Evolutionary conservation across 140 eudicot species (phyloP).

Genomic region (Stevia rebaudiana): DNA sequence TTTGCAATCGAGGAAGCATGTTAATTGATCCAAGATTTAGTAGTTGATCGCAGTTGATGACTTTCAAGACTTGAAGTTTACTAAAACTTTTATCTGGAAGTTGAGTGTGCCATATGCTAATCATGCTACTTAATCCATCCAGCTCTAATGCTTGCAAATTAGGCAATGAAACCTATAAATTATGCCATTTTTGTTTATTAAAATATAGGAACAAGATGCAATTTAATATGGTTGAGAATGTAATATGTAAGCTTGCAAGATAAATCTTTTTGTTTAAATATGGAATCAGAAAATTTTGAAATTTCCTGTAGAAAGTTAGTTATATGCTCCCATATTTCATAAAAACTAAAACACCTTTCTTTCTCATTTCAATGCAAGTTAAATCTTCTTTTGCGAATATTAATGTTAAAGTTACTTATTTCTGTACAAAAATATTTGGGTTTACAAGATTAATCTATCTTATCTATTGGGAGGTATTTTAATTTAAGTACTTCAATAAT

Average conservation of each 20-base stretch:
- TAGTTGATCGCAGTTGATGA: conserved; percentile 30
- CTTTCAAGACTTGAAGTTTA: conserved; percentile 30
- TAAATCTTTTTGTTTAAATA: neutral
- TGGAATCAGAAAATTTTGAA: neutral
- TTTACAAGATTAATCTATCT: neutral
- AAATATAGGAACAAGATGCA: neutral
- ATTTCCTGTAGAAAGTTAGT: neutral
- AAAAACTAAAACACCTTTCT: neutral
- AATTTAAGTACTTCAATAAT: neutral
- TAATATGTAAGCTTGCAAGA: conserved; percentile 1
- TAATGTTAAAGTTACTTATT: neutral
- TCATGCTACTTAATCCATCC: conserved; percentile 24
- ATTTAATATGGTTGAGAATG: neutral
- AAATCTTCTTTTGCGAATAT: neutral
- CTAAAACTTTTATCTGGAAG: conserved; percentile 30
- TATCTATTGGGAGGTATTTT: neutral
- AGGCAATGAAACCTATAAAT: conserved; percentile 34
- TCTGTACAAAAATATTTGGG: neutral
- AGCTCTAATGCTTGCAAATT: conserved; percentile 33
- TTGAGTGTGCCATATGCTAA: conserved; percentile 35
- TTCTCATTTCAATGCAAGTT: neutral
- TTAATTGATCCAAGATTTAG: conserved; percentile 26
- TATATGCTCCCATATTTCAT: neutral
- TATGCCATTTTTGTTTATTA: neutral
- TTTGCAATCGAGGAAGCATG: conserved; percentile 30